Conservation (phyloP, 805 yeast species). For the Danielia reshetovae region DNA sequence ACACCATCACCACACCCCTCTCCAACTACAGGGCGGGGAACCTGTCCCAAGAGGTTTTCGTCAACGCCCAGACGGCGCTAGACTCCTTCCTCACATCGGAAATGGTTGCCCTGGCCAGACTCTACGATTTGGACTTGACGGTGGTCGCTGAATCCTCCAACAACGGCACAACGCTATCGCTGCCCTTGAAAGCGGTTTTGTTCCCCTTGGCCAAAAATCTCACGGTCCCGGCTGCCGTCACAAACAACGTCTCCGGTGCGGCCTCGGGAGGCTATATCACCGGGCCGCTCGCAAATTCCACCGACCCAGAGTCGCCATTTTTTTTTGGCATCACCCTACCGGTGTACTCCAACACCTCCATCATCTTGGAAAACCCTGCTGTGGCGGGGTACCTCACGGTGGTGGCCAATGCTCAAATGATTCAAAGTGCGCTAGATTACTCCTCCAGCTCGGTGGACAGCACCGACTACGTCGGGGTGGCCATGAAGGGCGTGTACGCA, state of each 20-base stretch:
- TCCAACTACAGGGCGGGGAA: constrained; percentile 71
- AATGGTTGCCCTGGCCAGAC: constrained; percentile 55
- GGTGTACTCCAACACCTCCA: constrained; percentile 68
- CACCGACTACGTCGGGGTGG: constrained; percentile 28
- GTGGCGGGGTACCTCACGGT: constrained; percentile 72
- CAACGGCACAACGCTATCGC: constrained; percentile 22
- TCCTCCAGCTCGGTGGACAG: constrained; percentile 18
- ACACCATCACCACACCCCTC: constrained; percentile 56
- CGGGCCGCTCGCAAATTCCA: constrained; percentile 58
- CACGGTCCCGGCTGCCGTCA: constrained; percentile 40
- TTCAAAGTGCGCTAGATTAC: constrained; percentile 22
- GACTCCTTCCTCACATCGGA: constrained; percentile 63
- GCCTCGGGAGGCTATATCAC: constrained; percentile 35
- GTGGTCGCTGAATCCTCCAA: constrained; percentile 40
- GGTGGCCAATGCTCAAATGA: constrained; percentile 30
- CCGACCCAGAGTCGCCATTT: constrained; percentile 26
- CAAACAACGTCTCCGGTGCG: constrained; percentile 13
- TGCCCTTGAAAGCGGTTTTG: constrained; percentile 31
- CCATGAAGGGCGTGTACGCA: constrained; percentile 31
- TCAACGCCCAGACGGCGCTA: constrained; percentile 42
- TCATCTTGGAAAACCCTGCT: constrained; percentile 48
- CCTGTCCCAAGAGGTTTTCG: constrained; percentile 41
- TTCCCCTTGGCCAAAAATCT: constrained; percentile 50
- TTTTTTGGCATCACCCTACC: constrained; percentile 77
- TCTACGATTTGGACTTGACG: constrained; percentile 59